Base-by-base conservation (phyloP, 768 basidiomycete species). In the Porpolomopsis calyptriformis region DNA sequence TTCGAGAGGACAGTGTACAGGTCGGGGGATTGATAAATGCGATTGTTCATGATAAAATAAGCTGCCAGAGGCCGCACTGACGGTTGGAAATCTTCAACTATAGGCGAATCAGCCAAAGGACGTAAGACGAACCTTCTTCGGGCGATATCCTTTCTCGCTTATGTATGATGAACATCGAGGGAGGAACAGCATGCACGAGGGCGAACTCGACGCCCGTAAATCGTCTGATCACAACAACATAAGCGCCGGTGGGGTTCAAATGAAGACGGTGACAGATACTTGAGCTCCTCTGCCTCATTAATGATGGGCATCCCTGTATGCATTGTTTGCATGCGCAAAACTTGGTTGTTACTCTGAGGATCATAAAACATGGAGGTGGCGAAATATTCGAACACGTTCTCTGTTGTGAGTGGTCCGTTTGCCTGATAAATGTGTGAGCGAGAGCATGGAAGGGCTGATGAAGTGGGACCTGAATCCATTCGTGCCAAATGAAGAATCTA, bases 361-460 rank as follows among this genome's bases (percentile, higher is more conserved):
- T 93, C 90, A 60, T 90, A 94, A 68, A 91, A 93, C 78, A 90
- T 90, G 23, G 88, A 91, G 1, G 78, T 78, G 10, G 83, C 70
- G 60, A 94, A 94, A 68, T 93, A 94, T 46, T 92, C 88, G 51
- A 93, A 81, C 42, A 87, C 88, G 58, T 83, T 86, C 53, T 85
- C 77, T 2, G 71, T 61, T 6, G 82, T 79, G 53, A 92, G 70
- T 2, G 82, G 82, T 3, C 86, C 89, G 51, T 87, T 78, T 4
- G 80, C 86, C 78, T 85, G 60, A 40, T 14, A 25, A 29, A 31
- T 44, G 48, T 14, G 34, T 46, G 38, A 51, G 39, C 40, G 29
- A 37, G 38, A 46, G 20, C 14, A 18, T 27, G 18, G 23, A 29
- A 31, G 22, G n/a, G 25, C 27, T 40, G 20, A 16, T 2, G 24